Evolutionary conservation across 2,329 filamentous ascomycete genomes (phyloP), one percentile per base, ranked within the genome.

Genomic region (Zopfia rhizophila): DNA sequence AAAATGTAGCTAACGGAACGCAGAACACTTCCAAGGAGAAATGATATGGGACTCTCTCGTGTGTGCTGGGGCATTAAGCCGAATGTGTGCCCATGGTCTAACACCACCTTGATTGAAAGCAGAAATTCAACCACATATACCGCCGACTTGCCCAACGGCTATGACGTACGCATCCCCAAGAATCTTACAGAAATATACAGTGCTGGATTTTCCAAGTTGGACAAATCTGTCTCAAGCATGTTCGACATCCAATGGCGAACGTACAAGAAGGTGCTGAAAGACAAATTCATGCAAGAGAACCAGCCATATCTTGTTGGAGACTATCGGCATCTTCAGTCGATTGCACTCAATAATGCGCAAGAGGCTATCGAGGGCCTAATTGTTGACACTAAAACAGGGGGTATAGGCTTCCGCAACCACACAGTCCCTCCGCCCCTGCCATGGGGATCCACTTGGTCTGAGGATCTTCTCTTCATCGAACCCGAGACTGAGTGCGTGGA

Each of bases 401-500:
- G 75, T 0, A 63, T 79, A 22, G 77, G 76, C 0, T 73, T 79
- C 10, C 68, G 77, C 14, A 78, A 78, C 49, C 76, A 78, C 45
- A 76, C 72, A 0, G 42, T 68, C 0, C 77, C 77, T 2, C 38
- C 54, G 1, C 58, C 55, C 0, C 45, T 70, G 3, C 30, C 50
- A 2, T 66, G 62, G 36, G 77, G 77, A 0, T 71, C 63, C 4
- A 60, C 55, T 2, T 80, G 78, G 78, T 61, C 63, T 0, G 78
- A 82, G 44, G 76, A 80, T 41, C 33, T 81, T 4, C 68, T 80
- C 0, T 80, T 78, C 51, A 50, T 80, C 8, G 71, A 78, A 48
- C 78, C 78, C 0, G 70, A 75, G 17, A 73, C 75, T 0, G 55
- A 61, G 4, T 80, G 78, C 45, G 73, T 78, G 5, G 61, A 75